Base-by-base conservation (phyloP, 768 basidiomycete species). In the Imleria badia region DNA sequence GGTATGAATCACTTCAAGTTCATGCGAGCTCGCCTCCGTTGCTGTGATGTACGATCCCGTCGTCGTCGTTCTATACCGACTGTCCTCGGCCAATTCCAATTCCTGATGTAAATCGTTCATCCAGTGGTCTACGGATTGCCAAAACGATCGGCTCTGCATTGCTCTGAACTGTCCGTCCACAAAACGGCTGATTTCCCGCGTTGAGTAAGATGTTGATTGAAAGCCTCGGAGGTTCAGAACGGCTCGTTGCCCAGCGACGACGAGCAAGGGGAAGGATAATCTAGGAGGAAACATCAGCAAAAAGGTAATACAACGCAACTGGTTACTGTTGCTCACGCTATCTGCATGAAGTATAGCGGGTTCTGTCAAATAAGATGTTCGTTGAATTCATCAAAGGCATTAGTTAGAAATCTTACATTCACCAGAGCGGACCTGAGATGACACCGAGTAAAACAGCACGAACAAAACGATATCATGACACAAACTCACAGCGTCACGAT, bases 191-290 rank as follows among this genome's bases (percentile, higher is more conserved):
- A 55, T 40, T 5, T 55, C 42, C 20, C 17, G 12, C 6, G 54
- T 55, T 10, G 43, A 12, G 29, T 38, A 55, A 8, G 15, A 10
- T 13, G 5, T 11, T 5, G 48, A 17, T 19, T 19, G 48, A n/a
- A 38, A 45, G 5, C 42, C n/a, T 19, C 56, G 53, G 5, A 64
- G 38, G 38, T 63, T 63, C 17, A 63, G 49, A 31, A 63, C 45
- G 20, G 56, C 29, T 11, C 61, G 62, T 30, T 63, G 62, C 3
- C 62, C 62, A 5, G 33, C 23, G 19, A 60, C 39, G 15, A 38
- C 17, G 15, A 64, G 47, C 0, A 60, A 10, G 7, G 59, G 62
- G 9, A 39, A 39, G 31, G 5, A 2, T 48, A 35, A 8, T 36
- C 61, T 48, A 9, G 26, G 30, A n/a, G 8, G 33, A 11, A 3